Base-by-base conservation (phyloP, 768 basidiomycete genomes). In the Tulasnella sp. region DNA sequence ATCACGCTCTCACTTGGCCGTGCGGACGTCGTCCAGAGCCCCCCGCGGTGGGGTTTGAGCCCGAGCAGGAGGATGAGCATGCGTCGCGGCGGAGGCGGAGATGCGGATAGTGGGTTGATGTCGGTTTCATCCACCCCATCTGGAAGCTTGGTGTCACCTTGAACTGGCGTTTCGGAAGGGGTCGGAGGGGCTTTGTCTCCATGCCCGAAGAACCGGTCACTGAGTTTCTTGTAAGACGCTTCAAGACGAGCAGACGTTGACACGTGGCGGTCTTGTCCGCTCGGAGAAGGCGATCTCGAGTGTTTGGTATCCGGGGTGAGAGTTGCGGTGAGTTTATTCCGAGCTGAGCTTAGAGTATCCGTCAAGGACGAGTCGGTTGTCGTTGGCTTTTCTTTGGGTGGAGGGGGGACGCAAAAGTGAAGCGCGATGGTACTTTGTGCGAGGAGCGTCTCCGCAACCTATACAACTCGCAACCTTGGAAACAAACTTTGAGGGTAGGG, bases 1-100 rank as follows among this genome's bases (percentile, higher is more conserved):
- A 83, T 74, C 11, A 83, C 79, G 62, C 79, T 81, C 68, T 83
- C 80, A 27, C 71, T 70, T 1, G 81, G 80, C 0, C 81, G 71
- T 17, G 75, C 75, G 62, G 77, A 77, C 1, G 77, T 74, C 14
- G 79, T 72, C 81, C 81, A 83, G 25, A 81, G 59, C 11, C 46
- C 51, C 50, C 68, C 70, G 15, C 80, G 70, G 65, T 83, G 81
- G 2, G 82, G 81, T 63, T 78, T 80, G 21, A 83, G 64, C 0
- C 80, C 81, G 2, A 81, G 71, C 0, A 79, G 69, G 6, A 79
- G 55, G 43, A 83, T 69, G 6, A 78, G 76, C 67, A 83, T 70
- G n/a, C 80, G 72, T 0, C 81, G 75, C 0, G 78, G 80, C 0
- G 63, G 61, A 1, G 51, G 29, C 21, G 49, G 40, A 25, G 25